Conservation (phyloP, 2,329 filamentous ascomycete species). For the Aspergillus ruber region DNA sequence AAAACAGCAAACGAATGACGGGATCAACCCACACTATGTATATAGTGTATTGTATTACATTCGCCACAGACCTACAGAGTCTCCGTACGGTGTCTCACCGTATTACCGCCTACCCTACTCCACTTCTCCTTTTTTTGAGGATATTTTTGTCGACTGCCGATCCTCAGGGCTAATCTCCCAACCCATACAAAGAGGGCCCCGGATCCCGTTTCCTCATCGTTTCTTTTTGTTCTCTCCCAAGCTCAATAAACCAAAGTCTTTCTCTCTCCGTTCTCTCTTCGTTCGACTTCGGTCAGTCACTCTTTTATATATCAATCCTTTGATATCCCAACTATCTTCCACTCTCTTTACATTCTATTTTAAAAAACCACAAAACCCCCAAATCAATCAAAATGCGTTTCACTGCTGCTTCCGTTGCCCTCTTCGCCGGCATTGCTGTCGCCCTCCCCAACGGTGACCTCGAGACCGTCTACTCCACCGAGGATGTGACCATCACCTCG, state of each 20-base stretch:
- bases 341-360: conserved; percentile 23
- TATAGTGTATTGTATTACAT: neutral
- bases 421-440: conserved; percentile 37
- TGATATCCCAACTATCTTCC: conserved; percentile 23
- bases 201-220: conserved; percentile 16
- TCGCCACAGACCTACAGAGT: neutral
- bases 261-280: conserved; percentile 23
- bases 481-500: conserved; percentile 57
- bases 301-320: conserved; percentile 24
- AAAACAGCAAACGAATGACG: conserved; percentile 11
- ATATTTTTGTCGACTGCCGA: conserved; percentile 10
- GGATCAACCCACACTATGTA: conserved; percentile 7
- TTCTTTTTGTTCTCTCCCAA: conserved; percentile 22
- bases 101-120: neutral
- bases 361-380: conserved; percentile 7
- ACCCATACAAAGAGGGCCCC: conserved; percentile 32
- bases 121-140: neutral
- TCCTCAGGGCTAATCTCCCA: conserved; percentile 33
- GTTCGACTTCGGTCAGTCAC: conserved; percentile 41
- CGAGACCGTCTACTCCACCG: conserved; percentile 51
- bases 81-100: neutral
- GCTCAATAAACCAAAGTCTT: conserved; percentile 14
- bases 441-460: conserved; percentile 30
- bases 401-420: conserved; percentile 34
- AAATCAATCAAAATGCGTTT: conserved; percentile 39